Conservation (phyloP, 2,329 filamentous ascomycete genomes). For the Trichoderma sp. region DNA sequence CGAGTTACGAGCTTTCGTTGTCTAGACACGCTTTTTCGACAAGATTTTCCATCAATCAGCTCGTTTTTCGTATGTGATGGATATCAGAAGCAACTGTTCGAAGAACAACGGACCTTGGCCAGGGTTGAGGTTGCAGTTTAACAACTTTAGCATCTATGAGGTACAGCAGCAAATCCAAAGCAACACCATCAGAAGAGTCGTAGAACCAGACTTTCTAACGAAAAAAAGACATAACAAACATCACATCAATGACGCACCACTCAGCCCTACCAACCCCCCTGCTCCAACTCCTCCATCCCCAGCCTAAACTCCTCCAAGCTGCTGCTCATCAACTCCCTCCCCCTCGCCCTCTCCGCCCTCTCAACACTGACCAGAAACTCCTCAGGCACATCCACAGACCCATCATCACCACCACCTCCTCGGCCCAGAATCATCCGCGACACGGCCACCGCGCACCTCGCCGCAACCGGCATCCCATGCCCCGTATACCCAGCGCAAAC, state of each 20-base stretch:
- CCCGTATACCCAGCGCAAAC: constrained; percentile 69
- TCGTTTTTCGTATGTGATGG: too few species aligned
- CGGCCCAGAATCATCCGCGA: constrained; percentile 59
- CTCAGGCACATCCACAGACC: constrained; percentile 47
- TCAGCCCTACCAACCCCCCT: neutral
- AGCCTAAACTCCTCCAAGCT: constrained; percentile 8
- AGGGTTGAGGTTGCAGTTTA: too few species aligned
- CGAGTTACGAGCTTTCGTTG: too few species aligned
- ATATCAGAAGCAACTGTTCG: too few species aligned
- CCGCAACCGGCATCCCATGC: constrained; percentile 77
- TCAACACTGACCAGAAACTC: constrained; percentile 46
- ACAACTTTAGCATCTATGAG: too few species aligned
- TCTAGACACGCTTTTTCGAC: too few species aligned
- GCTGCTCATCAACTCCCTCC: constrained; percentile 32
- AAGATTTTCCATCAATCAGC: too few species aligned
- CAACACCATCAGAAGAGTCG: too few species aligned
- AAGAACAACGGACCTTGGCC: too few species aligned
- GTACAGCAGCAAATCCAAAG: too few species aligned
- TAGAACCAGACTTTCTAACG: neutral
- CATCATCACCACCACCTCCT: constrained; percentile 30
- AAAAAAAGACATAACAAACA: neutral
- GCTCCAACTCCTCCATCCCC: constrained; percentile 2
- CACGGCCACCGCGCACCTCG: constrained; percentile 65
- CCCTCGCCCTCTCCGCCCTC: constrained; percentile 34
- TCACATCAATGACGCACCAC: neutral